phyloP scores from a whole-genome alignment of 768 basidiomycete genomes.

The Rickenella mellea region DNA sequence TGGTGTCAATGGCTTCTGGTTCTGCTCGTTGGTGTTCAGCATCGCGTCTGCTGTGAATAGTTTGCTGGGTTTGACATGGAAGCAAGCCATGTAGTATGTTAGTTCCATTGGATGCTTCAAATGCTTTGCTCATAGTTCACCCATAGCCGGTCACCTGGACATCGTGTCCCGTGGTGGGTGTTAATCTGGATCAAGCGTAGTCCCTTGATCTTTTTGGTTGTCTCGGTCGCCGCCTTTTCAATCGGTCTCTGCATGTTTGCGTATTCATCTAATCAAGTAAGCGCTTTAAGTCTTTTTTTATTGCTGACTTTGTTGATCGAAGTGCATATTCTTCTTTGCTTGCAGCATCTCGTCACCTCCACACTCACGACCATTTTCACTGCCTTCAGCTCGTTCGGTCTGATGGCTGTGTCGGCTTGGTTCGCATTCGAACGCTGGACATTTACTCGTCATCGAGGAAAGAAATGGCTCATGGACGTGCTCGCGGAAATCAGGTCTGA shows the following conservation, averaged over 20 bases:
- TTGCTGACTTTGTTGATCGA: slow-evolving; percentile 12
- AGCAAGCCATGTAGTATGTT: slow-evolving; percentile 75
- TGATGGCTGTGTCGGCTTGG: slow-evolving; percentile 64
- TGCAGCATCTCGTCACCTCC: slow-evolving; percentile 49
- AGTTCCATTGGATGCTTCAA: slow-evolving; percentile 6
- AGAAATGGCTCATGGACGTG: slow-evolving; percentile 63
- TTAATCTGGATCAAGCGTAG: slow-evolving; percentile 83
- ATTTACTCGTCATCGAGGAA: slow-evolving; percentile 51
- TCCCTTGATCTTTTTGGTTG: slow-evolving; percentile 72
- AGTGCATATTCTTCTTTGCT: slow-evolving; percentile 4
- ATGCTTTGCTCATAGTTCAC: slow-evolving; percentile 10
- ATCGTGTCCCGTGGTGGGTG: slow-evolving; percentile 77
- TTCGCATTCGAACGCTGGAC: slow-evolving; percentile 64
- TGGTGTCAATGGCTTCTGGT: slow-evolving; percentile 67
- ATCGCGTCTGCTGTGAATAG: slow-evolving; percentile 72
- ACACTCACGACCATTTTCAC: slow-evolving; percentile 73
- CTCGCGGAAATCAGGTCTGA: slow-evolving; percentile 31
- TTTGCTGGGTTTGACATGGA: slow-evolving; percentile 70
- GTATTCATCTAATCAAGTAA: slow-evolving; percentile 63
- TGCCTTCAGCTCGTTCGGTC: slow-evolving; percentile 61
- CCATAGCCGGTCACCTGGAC: slow-evolving; percentile 58
- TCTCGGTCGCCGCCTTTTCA: slow-evolving; percentile 78
- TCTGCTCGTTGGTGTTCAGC: slow-evolving; percentile 65
- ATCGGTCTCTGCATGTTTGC: slow-evolving; percentile 69
- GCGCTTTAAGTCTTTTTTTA: slow-evolving; percentile 9